Conservation (phyloP, 306 rosid species). For the Cicer judaicum region DNA sequence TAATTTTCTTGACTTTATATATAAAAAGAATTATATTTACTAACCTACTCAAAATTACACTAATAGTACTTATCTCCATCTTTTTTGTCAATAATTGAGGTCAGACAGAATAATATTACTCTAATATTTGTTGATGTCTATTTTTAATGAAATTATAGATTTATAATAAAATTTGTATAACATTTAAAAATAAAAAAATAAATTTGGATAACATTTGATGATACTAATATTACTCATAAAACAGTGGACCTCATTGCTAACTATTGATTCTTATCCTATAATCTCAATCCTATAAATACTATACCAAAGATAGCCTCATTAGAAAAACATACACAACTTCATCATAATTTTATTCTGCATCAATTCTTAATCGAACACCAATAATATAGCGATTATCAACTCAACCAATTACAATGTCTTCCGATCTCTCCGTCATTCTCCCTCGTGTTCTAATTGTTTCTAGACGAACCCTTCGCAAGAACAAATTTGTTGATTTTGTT, state of each 20-base stretch:
- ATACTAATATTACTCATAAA: neutral
- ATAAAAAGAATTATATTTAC: too few species aligned
- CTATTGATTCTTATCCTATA: slow-evolving; percentile 32
- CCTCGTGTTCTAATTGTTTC: slow-evolving; percentile 98
- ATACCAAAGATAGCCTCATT: neutral
- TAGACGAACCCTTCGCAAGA: slow-evolving; percentile 86
- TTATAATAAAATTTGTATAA: too few species aligned
- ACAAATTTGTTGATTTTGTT: slow-evolving; percentile 95
- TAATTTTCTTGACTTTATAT: too few species aligned
- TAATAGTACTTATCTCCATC: too few species aligned
- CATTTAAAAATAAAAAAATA: too few species aligned
- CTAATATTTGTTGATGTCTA: too few species aligned
- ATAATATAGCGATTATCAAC: neutral
- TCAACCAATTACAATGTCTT: slow-evolving; percentile 46
- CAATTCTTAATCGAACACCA: neutral
- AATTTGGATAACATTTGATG: neutral
- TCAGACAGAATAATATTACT: too few species aligned
- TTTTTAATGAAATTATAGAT: too few species aligned
- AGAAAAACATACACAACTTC: neutral
- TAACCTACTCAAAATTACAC: too few species aligned
- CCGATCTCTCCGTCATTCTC: slow-evolving; percentile 80
- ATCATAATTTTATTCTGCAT: slow-evolving; percentile 13
- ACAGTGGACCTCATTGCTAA: neutral
- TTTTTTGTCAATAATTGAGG: too few species aligned
- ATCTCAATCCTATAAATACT: slow-evolving; percentile 26